A percentile compares a stretch with the other conserved stretches of the same genome.
Conservation (phyloP, 139 green algal genomes). For the Eudorina sp. region DNA sequence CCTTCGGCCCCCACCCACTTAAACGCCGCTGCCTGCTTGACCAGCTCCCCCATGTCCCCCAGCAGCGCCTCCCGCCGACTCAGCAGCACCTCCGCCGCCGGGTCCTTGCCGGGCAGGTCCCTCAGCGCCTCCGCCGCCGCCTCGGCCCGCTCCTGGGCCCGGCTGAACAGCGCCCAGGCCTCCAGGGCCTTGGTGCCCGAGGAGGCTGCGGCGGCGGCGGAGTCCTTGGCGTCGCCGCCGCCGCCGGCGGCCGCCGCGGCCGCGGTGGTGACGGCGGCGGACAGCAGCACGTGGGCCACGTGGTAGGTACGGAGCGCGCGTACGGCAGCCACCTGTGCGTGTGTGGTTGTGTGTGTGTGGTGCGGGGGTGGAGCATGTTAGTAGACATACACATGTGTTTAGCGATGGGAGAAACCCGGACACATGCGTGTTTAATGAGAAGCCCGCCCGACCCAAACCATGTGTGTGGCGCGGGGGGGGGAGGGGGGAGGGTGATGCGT, state of each 20-base stretch:
- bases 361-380: no score
- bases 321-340: slow-evolving; percentile 59
- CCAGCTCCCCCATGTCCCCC: slow-evolving; percentile 35
- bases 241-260: background rate
- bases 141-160: slow-evolving; percentile 63
- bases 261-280: slow-evolving; percentile 15
- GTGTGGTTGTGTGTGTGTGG: no score
- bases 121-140: slow-evolving; percentile 38
- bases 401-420: no score
- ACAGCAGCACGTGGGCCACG: slow-evolving; percentile 72
- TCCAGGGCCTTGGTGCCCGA: slow-evolving; percentile 64
- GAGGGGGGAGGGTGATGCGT: no score
- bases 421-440: no score
- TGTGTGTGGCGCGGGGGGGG: no score
- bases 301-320: slow-evolving; percentile 67
- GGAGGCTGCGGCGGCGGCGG: background rate
- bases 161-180: slow-evolving; percentile 75
- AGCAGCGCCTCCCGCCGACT: slow-evolving; percentile 17
- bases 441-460: no score
- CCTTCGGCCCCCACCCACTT: slow-evolving; percentile 26
- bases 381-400: no score
- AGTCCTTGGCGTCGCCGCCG: background rate
- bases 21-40: slow-evolving; percentile 42
- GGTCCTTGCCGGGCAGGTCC: background rate
- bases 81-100: slow-evolving; percentile 28